These are phyloP conservation scores for Calocera viscosa DNA, from an alignment of 768 basidiomycete species.

Conservation along the genomic window DNA sequence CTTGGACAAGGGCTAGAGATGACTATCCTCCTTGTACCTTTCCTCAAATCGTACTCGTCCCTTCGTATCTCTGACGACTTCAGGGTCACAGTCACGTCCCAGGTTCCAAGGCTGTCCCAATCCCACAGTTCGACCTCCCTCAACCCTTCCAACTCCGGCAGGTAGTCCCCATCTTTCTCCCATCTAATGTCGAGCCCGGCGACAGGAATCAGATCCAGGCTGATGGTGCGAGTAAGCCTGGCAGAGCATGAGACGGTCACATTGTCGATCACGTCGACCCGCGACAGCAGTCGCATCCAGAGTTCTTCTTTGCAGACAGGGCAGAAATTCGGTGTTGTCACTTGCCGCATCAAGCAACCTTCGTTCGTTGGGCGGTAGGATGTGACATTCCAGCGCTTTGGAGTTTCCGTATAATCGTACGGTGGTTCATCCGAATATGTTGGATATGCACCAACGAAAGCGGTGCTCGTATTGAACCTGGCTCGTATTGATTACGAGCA, in stretches of 20 bases:
- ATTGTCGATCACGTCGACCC: constrained; percentile 50
- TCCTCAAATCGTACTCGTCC: neutral
- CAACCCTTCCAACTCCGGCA: constrained; percentile 1
- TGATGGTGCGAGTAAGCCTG: constrained; percentile 29
- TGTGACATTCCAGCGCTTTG: constrained; percentile 39
- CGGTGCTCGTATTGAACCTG: constrained; percentile 49
- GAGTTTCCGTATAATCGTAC: constrained; percentile 21
- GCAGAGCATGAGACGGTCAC: constrained; percentile 20
- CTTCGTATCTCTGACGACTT: neutral
- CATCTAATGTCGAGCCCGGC: constrained; percentile 23
- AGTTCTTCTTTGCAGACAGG: constrained; percentile 60
- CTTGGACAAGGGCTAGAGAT: neutral
- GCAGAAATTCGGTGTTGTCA: constrained; percentile 61
- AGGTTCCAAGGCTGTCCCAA: neutral
- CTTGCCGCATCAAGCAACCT: constrained; percentile 68
- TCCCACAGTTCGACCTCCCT: neutral
- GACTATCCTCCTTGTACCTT: neutral
- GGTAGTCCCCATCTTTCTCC: neutral
- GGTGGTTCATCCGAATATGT: constrained; percentile 36
- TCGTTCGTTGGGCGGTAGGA: constrained; percentile 73
- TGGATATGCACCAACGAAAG: constrained; percentile 56
- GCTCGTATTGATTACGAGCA: constrained; percentile 6
- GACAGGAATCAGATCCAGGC: constrained; percentile 46
- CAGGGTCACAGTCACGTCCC: neutral
- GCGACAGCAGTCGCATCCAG: constrained; percentile 51